Evolutionary conservation across 768 basidiomycete species (phyloP).

Genomic region (Leucosporidium scottii): DNA sequence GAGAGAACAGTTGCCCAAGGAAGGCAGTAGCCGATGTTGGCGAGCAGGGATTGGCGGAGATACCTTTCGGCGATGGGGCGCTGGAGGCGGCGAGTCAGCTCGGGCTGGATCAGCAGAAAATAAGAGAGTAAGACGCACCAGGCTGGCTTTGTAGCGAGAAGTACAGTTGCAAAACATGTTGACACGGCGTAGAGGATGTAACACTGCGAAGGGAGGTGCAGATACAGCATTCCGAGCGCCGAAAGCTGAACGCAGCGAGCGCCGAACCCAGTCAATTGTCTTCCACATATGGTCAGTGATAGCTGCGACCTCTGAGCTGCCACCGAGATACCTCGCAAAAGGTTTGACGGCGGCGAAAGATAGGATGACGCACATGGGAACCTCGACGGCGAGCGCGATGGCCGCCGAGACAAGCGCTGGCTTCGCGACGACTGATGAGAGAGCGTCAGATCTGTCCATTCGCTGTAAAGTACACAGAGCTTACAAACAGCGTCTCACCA

Average conservation of each 20-base stretch:
- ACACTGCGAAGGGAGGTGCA: not conserved
- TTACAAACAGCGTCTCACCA: not conserved
- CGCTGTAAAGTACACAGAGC: not conserved
- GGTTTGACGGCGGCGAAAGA: constrained; percentile 20
- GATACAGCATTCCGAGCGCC: not conserved
- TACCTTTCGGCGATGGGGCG: constrained; percentile 4
- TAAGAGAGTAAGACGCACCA: constrained; percentile 4
- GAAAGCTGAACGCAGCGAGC: not conserved
- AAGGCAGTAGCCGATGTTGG: constrained; percentile 32
- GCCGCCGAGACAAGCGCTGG: constrained; percentile 24
- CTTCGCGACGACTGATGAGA: constrained; percentile 12
- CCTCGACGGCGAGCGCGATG: constrained; percentile 31
- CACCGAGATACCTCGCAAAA: constrained; percentile 29
- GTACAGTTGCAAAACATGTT: constrained; percentile 33
- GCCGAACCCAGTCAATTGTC: constrained; percentile 7
- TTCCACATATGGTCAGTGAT: constrained; percentile 33
- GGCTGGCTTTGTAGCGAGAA: constrained; percentile 30
- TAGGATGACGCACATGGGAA: constrained; percentile 30
- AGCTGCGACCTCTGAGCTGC: constrained; percentile 23
- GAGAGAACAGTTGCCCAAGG: constrained; percentile 32
- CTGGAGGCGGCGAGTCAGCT: no score
- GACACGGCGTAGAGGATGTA: constrained; percentile 34
- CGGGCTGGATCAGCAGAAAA: not conserved
- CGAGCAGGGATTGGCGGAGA: constrained; percentile 28
- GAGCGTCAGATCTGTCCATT: not conserved